Evolutionary conservation across 1,284 basidiomycete species (phyloP).

Genomic region (Leccinum ambiguum): DNA sequence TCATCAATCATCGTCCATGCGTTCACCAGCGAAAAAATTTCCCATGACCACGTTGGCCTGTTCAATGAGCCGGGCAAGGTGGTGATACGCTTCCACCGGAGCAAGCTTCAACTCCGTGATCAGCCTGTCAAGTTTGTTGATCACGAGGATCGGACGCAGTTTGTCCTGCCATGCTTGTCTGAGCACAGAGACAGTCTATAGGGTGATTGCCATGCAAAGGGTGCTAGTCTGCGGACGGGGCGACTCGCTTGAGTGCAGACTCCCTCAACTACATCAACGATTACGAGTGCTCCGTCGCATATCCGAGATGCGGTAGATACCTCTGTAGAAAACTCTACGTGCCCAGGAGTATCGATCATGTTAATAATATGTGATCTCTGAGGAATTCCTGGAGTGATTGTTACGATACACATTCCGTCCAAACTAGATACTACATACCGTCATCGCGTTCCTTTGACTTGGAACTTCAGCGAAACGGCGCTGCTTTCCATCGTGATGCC

Average conservation of each 20-base stretch:
- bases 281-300: constrained; percentile 93
- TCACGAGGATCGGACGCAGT: constrained; percentile 89
- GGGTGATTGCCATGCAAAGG: background rate
- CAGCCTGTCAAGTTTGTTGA: constrained; percentile 97
- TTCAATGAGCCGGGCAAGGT: constrained; percentile 91
- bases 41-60: constrained; percentile 99
- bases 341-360: constrained; percentile 98
- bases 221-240: background rate
- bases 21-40: constrained; percentile 90
- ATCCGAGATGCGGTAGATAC: constrained; percentile 93
- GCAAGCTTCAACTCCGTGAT: constrained; percentile 93
- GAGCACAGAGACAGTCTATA: constrained; percentile 91
- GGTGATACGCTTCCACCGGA: constrained; percentile 93
- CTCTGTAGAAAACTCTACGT: constrained; percentile 98
- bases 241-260: constrained; percentile 90
- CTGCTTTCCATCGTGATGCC: constrained; percentile 99
- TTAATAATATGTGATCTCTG: constrained; percentile 79
- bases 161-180: constrained; percentile 94
- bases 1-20: constrained; percentile 89
- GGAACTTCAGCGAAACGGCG: constrained; percentile 87
- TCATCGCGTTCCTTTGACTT: constrained; percentile 60
- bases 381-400: constrained; percentile 45
- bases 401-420: constrained; percentile 24
- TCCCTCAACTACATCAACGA: constrained; percentile 98
- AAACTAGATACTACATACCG: constrained; percentile 37